A percentile compares a stretch with the other conserved stretches of the same genome.
phyloP scores from a whole-genome alignment of 1,284 basidiomycete genomes.

The Rhizoctonia solani region DNA sequence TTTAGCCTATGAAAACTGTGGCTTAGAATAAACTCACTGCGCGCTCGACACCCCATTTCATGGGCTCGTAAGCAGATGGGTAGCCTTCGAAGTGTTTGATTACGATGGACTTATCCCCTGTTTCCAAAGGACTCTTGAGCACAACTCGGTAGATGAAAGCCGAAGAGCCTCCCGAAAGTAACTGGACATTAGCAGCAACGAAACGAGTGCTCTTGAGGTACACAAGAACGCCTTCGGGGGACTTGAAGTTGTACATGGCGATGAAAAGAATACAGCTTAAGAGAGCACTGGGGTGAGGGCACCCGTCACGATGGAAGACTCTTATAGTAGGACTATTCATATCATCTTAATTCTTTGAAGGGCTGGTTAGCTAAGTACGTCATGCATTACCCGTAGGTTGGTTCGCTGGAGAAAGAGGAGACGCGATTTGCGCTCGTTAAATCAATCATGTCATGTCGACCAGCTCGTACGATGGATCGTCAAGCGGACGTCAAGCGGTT shows the following conservation, averaged over 20 bases:
- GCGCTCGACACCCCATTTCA: not conserved
- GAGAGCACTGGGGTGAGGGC: no score
- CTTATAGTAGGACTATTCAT: no score
- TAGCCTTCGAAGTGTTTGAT: constrained; percentile 13
- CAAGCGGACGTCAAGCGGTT: no score
- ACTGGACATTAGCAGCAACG: constrained; percentile 2
- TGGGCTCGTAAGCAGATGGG: not conserved
- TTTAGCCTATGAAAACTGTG: not conserved
- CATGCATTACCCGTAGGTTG: no score
- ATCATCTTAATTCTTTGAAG: no score
- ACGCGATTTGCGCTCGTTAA: no score
- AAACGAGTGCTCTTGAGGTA: not conserved
- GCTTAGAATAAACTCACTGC: not conserved
- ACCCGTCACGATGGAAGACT: no score
- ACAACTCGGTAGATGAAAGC: constrained; percentile 9
- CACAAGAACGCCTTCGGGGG: not conserved
- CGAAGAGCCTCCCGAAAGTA: not conserved
- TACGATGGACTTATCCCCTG: not conserved
- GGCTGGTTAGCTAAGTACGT: no score
- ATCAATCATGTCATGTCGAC: no score
- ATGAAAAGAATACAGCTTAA: no score
- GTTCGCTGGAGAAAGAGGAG: no score
- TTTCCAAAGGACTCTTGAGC: not conserved
- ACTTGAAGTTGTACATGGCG: not conserved
- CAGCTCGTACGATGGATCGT: no score